phyloP scores from a whole-genome alignment of 2,329 filamentous ascomycete species.

The Colletotrichum chrysophilum region DNA sequence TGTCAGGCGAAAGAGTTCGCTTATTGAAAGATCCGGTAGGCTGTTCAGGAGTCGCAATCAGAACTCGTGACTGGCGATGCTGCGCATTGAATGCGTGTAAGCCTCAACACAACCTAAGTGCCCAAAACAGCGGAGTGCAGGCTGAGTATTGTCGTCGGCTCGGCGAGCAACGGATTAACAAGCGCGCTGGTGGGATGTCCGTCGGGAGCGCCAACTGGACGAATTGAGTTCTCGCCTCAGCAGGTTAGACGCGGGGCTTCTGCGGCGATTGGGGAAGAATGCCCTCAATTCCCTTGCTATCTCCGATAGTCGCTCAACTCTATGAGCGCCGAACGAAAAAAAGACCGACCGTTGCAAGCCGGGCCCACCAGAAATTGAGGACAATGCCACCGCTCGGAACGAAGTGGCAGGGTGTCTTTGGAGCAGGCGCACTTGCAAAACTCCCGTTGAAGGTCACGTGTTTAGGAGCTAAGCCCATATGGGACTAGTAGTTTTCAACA shows the following conservation, averaged over 20 bases:
- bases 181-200: not conserved
- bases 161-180: not conserved
- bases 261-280: not conserved
- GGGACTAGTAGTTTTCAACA: slow-evolving; percentile 42
- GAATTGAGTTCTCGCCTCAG: not conserved
- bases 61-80: no score
- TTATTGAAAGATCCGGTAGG: not conserved
- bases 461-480: slow-evolving; percentile 24
- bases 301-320: slow-evolving; percentile 8
- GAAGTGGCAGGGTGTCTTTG: not conserved
- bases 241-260: not conserved
- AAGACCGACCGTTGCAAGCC: slow-evolving; percentile 13
- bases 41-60: no score
- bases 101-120: not conserved
- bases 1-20: not conserved
- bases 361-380: slow-evolving; percentile 3
- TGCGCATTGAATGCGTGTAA: not conserved
- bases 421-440: slow-evolving; percentile 8
- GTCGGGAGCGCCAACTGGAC: not conserved
- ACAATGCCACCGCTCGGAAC: not conserved
- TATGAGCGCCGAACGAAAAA: not conserved
- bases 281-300: not conserved
- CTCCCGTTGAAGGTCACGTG: slow-evolving; percentile 32
- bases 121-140: not conserved
- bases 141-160: not conserved